Evolutionary conservation across 495 filamentous ascomycete species (phyloP).

Genomic region (Podospora comata): DNA sequence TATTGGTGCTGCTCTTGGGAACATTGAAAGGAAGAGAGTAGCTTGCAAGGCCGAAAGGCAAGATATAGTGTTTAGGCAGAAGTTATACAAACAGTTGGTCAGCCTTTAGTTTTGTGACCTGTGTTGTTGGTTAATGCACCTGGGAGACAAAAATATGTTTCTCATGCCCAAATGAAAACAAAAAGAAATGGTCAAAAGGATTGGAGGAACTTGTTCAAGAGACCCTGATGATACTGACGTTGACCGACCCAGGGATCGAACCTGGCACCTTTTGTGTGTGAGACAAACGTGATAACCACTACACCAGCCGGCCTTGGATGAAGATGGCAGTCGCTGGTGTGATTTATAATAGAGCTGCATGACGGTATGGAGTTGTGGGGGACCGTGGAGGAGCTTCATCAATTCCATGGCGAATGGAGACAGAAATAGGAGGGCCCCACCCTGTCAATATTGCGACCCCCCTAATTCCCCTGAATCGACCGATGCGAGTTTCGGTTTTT

Average conservation of each 20-base stretch:
- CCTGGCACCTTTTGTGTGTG: constrained; percentile 28
- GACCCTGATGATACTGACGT: neutral
- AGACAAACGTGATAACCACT: constrained; percentile 31
- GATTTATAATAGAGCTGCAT: neutral
- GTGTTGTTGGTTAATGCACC: neutral
- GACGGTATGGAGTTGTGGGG: neutral
- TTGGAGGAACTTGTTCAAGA: neutral
- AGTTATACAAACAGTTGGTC: constrained; percentile 4
- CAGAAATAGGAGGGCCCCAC: neutral
- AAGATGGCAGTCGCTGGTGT: neutral
- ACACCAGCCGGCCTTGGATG: constrained; percentile 23
- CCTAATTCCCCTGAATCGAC: neutral
- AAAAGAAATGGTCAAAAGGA: neutral
- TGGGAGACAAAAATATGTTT: neutral
- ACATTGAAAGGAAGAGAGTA: neutral
- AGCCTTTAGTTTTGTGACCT: neutral
- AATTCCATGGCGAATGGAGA: neutral
- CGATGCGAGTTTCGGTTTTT: neutral
- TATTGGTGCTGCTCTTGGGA: neutral
- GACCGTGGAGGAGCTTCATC: neutral
- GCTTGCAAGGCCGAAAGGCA: neutral
- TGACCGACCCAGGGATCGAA: constrained; percentile 29
- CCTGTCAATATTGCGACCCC: neutral
- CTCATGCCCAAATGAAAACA: neutral
- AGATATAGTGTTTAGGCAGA: constrained; percentile 4